Evolutionary conservation across 2,329 filamentous ascomycete genomes (phyloP).

Genomic region (Cladophialophora exuberans): DNA sequence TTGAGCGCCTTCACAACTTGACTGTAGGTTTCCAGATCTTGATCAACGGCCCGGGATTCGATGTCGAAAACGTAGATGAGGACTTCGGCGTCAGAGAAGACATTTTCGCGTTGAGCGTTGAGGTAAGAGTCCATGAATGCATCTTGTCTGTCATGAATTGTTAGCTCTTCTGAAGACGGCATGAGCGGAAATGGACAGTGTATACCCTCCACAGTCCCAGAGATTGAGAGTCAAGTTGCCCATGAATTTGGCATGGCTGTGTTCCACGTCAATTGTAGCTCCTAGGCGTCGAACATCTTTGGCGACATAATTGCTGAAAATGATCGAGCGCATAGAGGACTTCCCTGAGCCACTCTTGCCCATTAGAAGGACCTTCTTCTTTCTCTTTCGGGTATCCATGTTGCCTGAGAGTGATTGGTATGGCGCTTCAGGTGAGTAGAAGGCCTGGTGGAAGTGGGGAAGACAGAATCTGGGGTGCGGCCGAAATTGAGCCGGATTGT

Average conservation of each 20-base stretch:
- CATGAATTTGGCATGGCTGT: constrained; percentile 98
- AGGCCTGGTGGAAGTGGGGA: neutral
- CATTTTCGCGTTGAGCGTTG: constrained; percentile 89
- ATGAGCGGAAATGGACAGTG: neutral
- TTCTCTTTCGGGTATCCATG: constrained; percentile 62
- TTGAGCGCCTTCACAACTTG: constrained; percentile 85
- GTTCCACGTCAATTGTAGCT: constrained; percentile 96
- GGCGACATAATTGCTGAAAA: constrained; percentile 98
- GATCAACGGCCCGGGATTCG: constrained; percentile 90
- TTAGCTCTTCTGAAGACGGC: constrained; percentile 1
- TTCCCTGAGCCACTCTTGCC: constrained; percentile 97
- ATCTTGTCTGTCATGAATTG: constrained; percentile 70
- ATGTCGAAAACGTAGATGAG: constrained; percentile 99
- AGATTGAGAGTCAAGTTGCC: constrained; percentile 96
- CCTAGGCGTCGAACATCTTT: constrained; percentile 91
- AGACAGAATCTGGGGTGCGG: too few relatives aligned
- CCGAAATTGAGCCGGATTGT: too few relatives aligned
- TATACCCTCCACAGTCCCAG: constrained; percentile 91
- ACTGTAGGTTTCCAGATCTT: constrained; percentile 89
- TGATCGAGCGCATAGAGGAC: constrained; percentile 97
- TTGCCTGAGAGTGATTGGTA: too few relatives aligned
- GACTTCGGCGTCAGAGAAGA: constrained; percentile 84
- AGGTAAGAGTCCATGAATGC: constrained; percentile 99
- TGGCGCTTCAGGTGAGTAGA: neutral
- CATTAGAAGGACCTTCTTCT: constrained; percentile 87